These are phyloP conservation scores for Fragilaria crotonensis DNA, from an alignment of 108 stramenopile species.

Conservation along the genomic window DNA sequence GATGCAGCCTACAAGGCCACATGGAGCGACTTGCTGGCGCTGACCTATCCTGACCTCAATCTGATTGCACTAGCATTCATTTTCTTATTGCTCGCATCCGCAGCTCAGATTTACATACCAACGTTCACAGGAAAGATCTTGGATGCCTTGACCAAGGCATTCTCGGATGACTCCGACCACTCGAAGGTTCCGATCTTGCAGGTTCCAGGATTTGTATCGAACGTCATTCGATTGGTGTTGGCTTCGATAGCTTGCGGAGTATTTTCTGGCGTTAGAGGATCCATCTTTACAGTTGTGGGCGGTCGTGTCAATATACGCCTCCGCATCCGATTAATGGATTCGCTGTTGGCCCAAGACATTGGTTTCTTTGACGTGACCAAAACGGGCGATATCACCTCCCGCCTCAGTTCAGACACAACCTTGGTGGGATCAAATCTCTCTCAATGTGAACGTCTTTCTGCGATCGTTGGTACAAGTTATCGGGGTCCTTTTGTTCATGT, in stretches of 20 bases:
- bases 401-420: conserved; percentile 69
- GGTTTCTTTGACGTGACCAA: conserved; percentile 78
- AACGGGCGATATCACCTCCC: conserved; percentile 73
- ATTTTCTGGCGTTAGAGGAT: conserved; percentile 56
- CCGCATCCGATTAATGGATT: conserved; percentile 54
- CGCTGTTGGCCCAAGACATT: conserved; percentile 65
- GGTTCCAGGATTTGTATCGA: conserved; percentile 42
- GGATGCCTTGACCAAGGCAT: conserved; percentile 35
- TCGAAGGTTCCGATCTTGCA: conserved; percentile 13
- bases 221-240: conserved; percentile 33
- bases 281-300: conserved; percentile 63
- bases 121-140: conserved; percentile 44
- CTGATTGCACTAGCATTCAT: conserved; percentile 39
- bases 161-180: conserved; percentile 5
- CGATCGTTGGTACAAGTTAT: conserved; percentile 67
- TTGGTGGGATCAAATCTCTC: conserved; percentile 81
- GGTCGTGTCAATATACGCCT: conserved; percentile 62
- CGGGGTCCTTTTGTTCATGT: conserved; percentile 80
- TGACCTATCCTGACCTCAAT: conserved; percentile 31
- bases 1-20: conserved; percentile 46
- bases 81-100: conserved; percentile 39
- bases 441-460: conserved; percentile 72
- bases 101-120: conserved; percentile 43
- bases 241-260: conserved; percentile 43
- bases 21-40: conserved; percentile 29